phyloP scores from a whole-genome alignment of 2,329 filamentous ascomycete species.

The Neopestalotiopsis sp. region DNA sequence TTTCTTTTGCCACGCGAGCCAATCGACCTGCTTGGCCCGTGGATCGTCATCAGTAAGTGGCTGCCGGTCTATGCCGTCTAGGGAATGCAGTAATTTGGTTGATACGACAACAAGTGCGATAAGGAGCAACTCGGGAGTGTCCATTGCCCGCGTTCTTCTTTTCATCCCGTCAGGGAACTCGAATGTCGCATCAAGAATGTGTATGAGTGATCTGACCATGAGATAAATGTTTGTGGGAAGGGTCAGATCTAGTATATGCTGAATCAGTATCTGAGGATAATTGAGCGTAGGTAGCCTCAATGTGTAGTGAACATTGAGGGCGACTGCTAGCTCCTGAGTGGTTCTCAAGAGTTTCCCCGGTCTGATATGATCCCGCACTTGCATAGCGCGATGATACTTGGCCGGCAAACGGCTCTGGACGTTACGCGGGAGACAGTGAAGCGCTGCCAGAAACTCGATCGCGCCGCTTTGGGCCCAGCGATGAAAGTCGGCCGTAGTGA shows the following conservation, averaged over 20 bases:
- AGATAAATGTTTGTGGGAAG: conserved; percentile 75
- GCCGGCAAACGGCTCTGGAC: conserved; percentile 70
- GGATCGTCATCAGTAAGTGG: conserved; percentile 59
- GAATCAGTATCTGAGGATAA: conserved; percentile 67
- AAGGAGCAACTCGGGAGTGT: conserved; percentile 77
- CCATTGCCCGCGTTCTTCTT: conserved; percentile 50
- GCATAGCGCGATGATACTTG: conserved; percentile 63
- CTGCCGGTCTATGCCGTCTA: conserved; percentile 62
- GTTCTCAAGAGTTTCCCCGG: conserved; percentile 67
- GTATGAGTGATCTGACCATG: conserved; percentile 61
- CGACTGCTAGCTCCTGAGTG: conserved; percentile 64
- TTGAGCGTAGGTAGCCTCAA: conserved; percentile 78
- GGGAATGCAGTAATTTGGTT: conserved; percentile 79
- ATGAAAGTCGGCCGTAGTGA: conserved; percentile 75
- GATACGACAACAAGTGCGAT: conserved; percentile 74
- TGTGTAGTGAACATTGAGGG: conserved; percentile 71
- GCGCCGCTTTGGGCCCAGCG: conserved; percentile 70
- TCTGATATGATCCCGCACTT: conserved; percentile 53
- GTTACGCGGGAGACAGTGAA: conserved; percentile 51
- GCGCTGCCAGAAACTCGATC: conserved; percentile 72
- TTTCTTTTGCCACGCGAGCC: conserved; percentile 69
- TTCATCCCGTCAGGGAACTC: conserved; percentile 56
- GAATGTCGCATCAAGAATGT: conserved; percentile 57
- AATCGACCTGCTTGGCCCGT: conserved; percentile 68
- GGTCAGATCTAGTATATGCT: conserved; percentile 72